phyloP scores from a whole-genome alignment of 1,284 basidiomycete species.

The Ganoderma lingzhi region DNA sequence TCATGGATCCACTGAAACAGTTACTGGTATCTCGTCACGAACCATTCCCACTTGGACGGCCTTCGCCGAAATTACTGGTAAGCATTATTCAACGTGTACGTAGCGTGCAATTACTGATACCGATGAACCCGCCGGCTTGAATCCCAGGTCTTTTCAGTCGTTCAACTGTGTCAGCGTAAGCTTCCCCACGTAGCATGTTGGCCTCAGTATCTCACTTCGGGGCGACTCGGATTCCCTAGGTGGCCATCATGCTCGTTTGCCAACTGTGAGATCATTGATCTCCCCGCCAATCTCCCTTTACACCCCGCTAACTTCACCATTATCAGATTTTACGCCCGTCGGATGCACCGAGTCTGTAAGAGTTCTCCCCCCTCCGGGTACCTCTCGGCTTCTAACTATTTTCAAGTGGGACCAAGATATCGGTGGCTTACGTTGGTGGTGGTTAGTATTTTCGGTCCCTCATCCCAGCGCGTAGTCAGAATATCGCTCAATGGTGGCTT shows the following conservation, averaged over 20 bases:
- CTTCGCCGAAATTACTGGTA: background rate
- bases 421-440: background rate
- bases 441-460: background rate
- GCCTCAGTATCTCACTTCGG: background rate
- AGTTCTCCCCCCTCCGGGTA: background rate
- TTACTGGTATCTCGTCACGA: background rate
- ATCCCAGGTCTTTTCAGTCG: background rate
- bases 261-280: background rate
- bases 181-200: background rate
- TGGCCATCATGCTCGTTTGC: background rate
- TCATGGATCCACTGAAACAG: background rate
- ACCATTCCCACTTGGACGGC: background rate
- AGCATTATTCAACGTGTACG: background rate
- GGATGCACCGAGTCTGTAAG: background rate
- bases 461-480: too few species aligned
- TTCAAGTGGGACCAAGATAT: background rate
- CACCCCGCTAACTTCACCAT: background rate
- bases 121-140: background rate
- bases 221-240: background rate
- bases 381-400: background rate
- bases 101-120: background rate
- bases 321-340: background rate
- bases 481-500: too few species aligned
- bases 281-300: background rate
- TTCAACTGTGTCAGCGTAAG: background rate